Evolutionary conservation across 2,329 filamentous ascomycete species (phyloP).

Genomic region (Colletotrichum australisinense): DNA sequence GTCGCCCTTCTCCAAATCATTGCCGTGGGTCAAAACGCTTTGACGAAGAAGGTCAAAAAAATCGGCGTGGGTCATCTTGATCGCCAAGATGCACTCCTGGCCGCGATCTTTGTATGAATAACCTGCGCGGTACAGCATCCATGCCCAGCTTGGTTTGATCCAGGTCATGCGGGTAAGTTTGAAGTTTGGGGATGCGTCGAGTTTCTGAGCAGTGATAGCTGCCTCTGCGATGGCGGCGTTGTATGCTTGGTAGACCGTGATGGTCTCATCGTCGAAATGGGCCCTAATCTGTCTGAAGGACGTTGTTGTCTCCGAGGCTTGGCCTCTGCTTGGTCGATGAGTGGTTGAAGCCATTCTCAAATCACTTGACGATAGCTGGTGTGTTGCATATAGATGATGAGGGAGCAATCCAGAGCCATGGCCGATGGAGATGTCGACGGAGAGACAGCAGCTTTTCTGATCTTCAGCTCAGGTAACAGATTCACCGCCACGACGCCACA

Average conservation of each 20-base stretch:
- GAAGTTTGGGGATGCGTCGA: constrained; percentile 65
- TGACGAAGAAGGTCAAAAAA: constrained; percentile 60
- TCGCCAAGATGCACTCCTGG: constrained; percentile 67
- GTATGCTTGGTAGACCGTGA: constrained; percentile 74
- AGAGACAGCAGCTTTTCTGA: background rate
- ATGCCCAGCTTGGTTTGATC: constrained; percentile 73
- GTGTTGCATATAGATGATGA: background rate
- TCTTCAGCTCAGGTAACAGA: background rate
- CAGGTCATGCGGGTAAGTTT: constrained; percentile 69
- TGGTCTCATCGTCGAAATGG: constrained; percentile 57
- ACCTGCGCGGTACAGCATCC: constrained; percentile 73
- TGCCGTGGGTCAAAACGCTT: constrained; percentile 44
- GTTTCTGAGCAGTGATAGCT: constrained; percentile 61
- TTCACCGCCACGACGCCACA: background rate
- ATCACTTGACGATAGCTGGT: too few species aligned
- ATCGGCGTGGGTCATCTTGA: constrained; percentile 62
- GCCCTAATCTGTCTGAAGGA: constrained; percentile 63
- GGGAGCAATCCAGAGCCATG: background rate
- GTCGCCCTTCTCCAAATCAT: background rate
- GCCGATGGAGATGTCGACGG: too few species aligned
- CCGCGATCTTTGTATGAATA: constrained; percentile 67
- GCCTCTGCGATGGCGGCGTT: constrained; percentile 61
- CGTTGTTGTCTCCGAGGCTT: background rate
- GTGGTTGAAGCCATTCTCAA: background rate
- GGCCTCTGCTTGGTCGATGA: background rate